phyloP scores from a whole-genome alignment of 805 yeast genomes.

The Wickerhamiella kurtzmanii region DNA sequence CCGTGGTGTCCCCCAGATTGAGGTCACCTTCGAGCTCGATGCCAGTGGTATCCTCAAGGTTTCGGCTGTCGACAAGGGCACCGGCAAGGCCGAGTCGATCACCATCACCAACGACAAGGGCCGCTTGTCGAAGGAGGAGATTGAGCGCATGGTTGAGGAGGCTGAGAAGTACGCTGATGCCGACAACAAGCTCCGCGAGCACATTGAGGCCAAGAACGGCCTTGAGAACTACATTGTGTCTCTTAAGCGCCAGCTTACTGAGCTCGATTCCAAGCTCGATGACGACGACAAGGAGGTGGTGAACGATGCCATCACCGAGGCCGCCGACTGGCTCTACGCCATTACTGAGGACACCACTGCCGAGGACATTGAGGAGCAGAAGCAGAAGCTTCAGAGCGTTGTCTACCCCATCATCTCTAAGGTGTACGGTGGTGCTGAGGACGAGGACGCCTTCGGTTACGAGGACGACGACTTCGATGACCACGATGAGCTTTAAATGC shows the following conservation, averaged over 20 bases:
- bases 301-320: conserved; percentile 75
- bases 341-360: conserved; percentile 73
- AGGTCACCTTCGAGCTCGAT: conserved; percentile 77
- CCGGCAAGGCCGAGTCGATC: conserved; percentile 83
- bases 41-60: conserved; percentile 82
- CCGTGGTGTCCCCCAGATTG: conserved; percentile 84
- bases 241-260: conserved; percentile 54
- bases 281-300: conserved; percentile 87
- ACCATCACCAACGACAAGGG: conserved; percentile 91
- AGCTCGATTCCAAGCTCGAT: conserved; percentile 57
- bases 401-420: conserved; percentile 91
- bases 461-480: conserved; percentile 37
- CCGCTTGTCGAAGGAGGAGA: conserved; percentile 83
- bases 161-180: conserved; percentile 91
- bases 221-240: conserved; percentile 82
- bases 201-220: conserved; percentile 77
- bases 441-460: conserved; percentile 36
- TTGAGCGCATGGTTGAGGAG: conserved; percentile 94
- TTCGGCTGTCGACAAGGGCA: conserved; percentile 81
- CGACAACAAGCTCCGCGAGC: conserved; percentile 69
- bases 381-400: conserved; percentile 61
- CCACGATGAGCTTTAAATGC: conserved; percentile 16
- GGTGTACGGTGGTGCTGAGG: conserved; percentile 46
- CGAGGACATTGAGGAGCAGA: conserved; percentile 90
- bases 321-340: conserved; percentile 78